Percentiles rank a stretch among this genome's conserved stretches.
Evolutionary conservation across 2,329 filamentous ascomycete genomes (phyloP).

Genomic region (Corniculantispora saksenae): DNA sequence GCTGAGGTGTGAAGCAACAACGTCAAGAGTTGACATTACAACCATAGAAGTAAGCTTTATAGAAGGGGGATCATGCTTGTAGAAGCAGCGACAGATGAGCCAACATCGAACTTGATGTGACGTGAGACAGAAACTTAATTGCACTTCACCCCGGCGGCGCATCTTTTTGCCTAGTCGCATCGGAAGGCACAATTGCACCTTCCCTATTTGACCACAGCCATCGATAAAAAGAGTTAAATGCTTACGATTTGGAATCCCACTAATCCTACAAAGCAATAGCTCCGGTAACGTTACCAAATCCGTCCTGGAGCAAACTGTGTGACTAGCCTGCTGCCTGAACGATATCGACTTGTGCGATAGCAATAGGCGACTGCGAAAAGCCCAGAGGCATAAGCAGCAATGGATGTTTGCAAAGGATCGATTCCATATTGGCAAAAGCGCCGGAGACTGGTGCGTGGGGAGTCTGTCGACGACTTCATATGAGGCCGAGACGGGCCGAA

Average conservation of each 20-base stretch:
- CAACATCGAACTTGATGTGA: background rate
- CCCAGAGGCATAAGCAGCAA: background rate
- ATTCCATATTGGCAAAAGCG: background rate
- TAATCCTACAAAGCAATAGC: background rate
- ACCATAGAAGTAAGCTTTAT: background rate
- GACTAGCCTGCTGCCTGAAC: background rate
- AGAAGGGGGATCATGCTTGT: background rate
- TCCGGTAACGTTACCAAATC: conserved; percentile 10
- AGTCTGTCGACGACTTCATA: background rate
- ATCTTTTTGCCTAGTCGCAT: background rate
- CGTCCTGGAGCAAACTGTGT: background rate
- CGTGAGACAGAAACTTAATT: background rate
- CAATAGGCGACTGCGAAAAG: background rate
- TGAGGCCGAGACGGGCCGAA: background rate
- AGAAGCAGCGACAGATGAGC: background rate
- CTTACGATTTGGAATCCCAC: background rate
- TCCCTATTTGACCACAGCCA: background rate
- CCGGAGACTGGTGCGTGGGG: background rate
- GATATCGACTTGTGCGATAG: background rate
- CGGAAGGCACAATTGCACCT: background rate
- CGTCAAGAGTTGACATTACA: background rate
- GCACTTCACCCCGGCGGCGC: background rate
- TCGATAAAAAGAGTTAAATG: background rate
- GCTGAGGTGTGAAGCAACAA: background rate
- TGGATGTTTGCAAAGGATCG: background rate